Base-by-base conservation (phyloP, 768 basidiomycete species). In the Termitomyces sp. region DNA sequence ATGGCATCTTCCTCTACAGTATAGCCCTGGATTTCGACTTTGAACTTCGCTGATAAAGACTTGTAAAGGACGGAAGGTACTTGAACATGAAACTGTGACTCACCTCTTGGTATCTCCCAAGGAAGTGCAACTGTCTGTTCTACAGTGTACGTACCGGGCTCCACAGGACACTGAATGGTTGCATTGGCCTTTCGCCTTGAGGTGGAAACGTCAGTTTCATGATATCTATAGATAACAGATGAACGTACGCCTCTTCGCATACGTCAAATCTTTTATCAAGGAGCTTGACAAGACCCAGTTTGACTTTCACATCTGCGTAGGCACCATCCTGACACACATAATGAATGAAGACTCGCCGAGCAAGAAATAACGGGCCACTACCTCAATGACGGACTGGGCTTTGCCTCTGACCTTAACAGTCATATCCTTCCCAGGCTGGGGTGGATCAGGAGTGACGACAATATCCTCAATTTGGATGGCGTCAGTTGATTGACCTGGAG, bases 231-330 rank as follows among this genome's bases (percentile, higher is more conserved):
- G 28, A 33, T n/a, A 16, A 20, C 7, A 57, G 13, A 53, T 20
- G 31, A 20, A 83, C 94, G 66, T 77, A 97, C 92, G 94, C 94
- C 73, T 98, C 95, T 59, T 95, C 80, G 69, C 96, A 98, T 33
- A 98, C 73, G 62, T 98, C 92, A 63, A 98, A 96, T 18, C 63
- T 67, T 75, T 92, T 97, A 46, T 77, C 72, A 33, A 98, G 74
- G n/a, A 98, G 69, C 75, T 92, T 97, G 68, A 99, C 83, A 29
- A 92, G 74, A 26, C 97, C 97, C n/a, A 98, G 78, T 71, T 98
- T 98, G 56, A 99, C 96, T 1, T 74, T 73, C 4, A 99, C 94
- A 63, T 95, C 86, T 8, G 89, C 96, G 65, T 83, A 90, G 39
- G 96, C 90, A 5, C 97, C 97, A 5, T 94, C 87, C 95, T 98